phyloP scores from a whole-genome alignment of 441 rosid genomes.

The Eruca vesicaria region DNA sequence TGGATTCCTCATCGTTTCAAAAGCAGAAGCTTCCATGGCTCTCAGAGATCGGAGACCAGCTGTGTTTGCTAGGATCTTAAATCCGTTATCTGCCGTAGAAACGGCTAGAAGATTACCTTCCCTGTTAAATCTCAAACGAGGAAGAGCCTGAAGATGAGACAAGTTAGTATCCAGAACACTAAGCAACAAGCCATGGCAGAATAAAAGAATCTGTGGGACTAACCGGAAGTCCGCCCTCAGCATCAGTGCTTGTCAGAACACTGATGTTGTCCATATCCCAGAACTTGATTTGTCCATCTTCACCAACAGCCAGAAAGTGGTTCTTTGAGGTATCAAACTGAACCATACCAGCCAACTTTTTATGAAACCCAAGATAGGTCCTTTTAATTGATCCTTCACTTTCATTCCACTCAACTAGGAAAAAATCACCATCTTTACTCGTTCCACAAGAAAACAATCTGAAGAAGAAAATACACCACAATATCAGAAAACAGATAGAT shows the following conservation, averaged over 20 bases:
- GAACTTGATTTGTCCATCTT: slow-evolving; percentile 78
- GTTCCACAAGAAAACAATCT: slow-evolving; percentile 95
- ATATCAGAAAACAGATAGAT: not conserved
- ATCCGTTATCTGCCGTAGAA: slow-evolving; percentile 76
- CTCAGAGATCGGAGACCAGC: slow-evolving; percentile 62
- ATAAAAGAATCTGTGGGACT: slow-evolving; percentile 32
- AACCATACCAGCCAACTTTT: slow-evolving; percentile 62
- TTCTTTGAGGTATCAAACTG: slow-evolving; percentile 87
- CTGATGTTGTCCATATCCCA: slow-evolving; percentile 81
- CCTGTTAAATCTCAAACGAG: slow-evolving; percentile 79
- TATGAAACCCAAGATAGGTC: slow-evolving; percentile 62
- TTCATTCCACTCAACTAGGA: slow-evolving; percentile 89
- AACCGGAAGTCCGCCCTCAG: slow-evolving; percentile 91
- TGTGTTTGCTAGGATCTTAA: slow-evolving; percentile 80
- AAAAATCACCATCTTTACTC: slow-evolving; percentile 85
- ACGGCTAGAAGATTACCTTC: slow-evolving; percentile 92
- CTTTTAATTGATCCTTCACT: slow-evolving; percentile 89
- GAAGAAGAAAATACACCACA: slow-evolving; percentile 20
- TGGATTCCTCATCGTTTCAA: slow-evolving; percentile 64
- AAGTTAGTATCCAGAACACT: slow-evolving; percentile 19
- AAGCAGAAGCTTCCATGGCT: slow-evolving; percentile 51
- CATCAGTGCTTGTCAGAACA: slow-evolving; percentile 62
- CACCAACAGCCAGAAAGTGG: slow-evolving; percentile 90
- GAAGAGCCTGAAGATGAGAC: slow-evolving; percentile 54
- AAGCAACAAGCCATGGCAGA: slow-evolving; percentile 9